Evolutionary conservation across 768 basidiomycete genomes (phyloP).

Genomic region (Termitomyces heimii): DNA sequence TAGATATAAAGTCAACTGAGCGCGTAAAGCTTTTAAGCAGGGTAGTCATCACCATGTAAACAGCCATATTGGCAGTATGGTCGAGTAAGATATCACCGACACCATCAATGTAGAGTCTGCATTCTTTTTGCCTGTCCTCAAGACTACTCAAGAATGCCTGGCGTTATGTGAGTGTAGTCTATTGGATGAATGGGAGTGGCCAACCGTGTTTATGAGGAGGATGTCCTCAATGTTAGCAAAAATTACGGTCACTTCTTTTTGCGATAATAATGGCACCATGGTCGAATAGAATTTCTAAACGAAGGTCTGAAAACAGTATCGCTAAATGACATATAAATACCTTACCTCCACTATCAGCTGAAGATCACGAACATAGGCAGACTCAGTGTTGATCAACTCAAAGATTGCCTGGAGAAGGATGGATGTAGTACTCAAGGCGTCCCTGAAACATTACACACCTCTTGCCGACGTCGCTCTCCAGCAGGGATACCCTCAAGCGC

Average conservation of each 20-base stretch:
- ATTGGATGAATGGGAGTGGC: conserved; percentile 11
- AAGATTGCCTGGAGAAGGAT: conserved; percentile 65
- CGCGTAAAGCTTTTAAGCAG: neutral
- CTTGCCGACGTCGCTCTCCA: conserved; percentile 81
- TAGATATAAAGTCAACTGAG: conserved; percentile 20
- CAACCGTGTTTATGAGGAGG: conserved; percentile 78
- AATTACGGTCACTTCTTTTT: conserved; percentile 73
- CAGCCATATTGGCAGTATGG: conserved; percentile 55
- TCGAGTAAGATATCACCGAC: conserved; percentile 68
- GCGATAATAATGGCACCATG: conserved; percentile 55
- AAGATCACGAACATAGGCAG: conserved; percentile 83
- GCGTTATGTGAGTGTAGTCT: neutral
- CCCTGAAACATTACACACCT: conserved; percentile 36
- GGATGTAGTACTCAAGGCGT: neutral
- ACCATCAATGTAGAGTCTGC: conserved; percentile 83
- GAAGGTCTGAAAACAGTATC: conserved; percentile 1
- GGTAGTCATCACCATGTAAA: conserved; percentile 61
- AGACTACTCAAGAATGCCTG: conserved; percentile 82
- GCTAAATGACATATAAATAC: neutral
- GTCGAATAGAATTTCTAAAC: conserved; percentile 79
- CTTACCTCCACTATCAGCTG: conserved; percentile 88
- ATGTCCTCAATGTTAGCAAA: conserved; percentile 96
- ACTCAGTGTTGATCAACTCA: conserved; percentile 90
- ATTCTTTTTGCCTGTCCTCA: conserved; percentile 88
- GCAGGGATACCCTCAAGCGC: conserved; percentile 77